Percentiles rank a stretch among this genome's conserved stretches.
Conservation (phyloP, 2,329 filamentous ascomycete genomes). For the Ampelomyces quisqualis region DNA sequence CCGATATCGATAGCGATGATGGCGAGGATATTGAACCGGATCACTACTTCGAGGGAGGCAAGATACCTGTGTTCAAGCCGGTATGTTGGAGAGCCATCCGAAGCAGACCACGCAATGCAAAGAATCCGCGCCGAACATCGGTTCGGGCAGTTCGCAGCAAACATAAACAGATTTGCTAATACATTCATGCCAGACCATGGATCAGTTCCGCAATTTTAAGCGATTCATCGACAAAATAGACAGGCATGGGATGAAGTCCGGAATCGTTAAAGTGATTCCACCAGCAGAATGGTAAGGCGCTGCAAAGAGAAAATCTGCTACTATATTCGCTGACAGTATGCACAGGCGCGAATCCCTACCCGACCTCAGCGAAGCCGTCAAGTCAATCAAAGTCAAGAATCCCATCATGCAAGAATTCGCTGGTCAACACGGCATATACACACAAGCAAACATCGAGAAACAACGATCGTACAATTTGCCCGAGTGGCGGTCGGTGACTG, state of each 20-base stretch:
- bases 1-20: slow-evolving; percentile 51
- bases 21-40: slow-evolving; percentile 75
- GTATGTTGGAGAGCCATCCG: no score
- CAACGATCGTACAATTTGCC: slow-evolving; percentile 94
- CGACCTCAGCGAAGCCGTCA: slow-evolving; percentile 78
- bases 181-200: slow-evolving; percentile 65
- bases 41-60: slow-evolving; percentile 79
- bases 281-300: slow-evolving; percentile 81
- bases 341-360: slow-evolving; percentile 68
- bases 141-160: no score
- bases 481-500: slow-evolving; percentile 90
- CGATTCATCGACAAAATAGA: slow-evolving; percentile 88
- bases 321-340: slow-evolving; percentile 11
- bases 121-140: no score
- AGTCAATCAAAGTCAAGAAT: slow-evolving; percentile 89
- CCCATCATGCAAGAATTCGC: slow-evolving; percentile 98
- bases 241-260: slow-evolving; percentile 93
- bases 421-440: slow-evolving; percentile 91
- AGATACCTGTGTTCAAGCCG: slow-evolving; percentile 90
- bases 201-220: slow-evolving; percentile 92
- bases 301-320: slow-evolving; percentile 2
- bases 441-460: slow-evolving; percentile 95
- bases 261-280: slow-evolving; percentile 93
- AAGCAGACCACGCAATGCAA: no score
- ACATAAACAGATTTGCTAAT: slow-evolving; percentile 20